phyloP scores from a whole-genome alignment of 352 stramenopile species.

The Pythium aristosporum region DNA sequence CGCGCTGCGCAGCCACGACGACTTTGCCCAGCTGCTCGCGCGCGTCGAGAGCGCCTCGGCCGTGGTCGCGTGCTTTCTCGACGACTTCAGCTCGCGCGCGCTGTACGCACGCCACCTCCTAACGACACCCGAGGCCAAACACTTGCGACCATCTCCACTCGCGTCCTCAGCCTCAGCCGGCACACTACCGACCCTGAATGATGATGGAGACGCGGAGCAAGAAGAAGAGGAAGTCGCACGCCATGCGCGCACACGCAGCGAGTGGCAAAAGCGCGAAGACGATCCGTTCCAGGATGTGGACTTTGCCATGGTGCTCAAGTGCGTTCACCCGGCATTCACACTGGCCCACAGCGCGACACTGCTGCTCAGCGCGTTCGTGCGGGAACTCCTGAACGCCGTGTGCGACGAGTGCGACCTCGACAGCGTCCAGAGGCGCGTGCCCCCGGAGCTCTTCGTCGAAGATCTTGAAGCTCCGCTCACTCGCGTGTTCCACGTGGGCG shows the following conservation, averaged over 20 bases:
- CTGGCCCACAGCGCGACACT: conserved; percentile 52
- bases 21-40: conserved; percentile 38
- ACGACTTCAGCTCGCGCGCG: conserved; percentile 43
- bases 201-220: conserved; percentile 13
- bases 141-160: conserved; percentile 24
- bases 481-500: conserved; percentile 18
- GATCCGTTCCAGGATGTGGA: conserved; percentile 61
- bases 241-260: conserved; percentile 45
- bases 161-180: not conserved
- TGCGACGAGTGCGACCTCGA: conserved; percentile 42
- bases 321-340: conserved; percentile 58
- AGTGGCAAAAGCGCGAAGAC: conserved; percentile 60
- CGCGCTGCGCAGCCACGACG: conserved; percentile 41
- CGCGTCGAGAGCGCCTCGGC: conserved; percentile 35
- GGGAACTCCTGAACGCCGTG: conserved; percentile 27
- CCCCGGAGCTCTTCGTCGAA: conserved; percentile 36
- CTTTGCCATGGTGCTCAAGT: conserved; percentile 61
- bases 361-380: conserved; percentile 48
- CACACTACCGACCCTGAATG: not conserved
- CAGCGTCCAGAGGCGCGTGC: conserved; percentile 28
- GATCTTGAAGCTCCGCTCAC: conserved; percentile 14
- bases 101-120: conserved; percentile 45
- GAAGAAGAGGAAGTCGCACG: conserved; percentile 42
- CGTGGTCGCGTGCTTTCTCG: conserved; percentile 52
- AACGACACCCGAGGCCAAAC: conserved; percentile 44